Base-by-base conservation (phyloP, 2,329 filamentous ascomycete genomes). In the Chrysoporthe deuterocubensis region DNA sequence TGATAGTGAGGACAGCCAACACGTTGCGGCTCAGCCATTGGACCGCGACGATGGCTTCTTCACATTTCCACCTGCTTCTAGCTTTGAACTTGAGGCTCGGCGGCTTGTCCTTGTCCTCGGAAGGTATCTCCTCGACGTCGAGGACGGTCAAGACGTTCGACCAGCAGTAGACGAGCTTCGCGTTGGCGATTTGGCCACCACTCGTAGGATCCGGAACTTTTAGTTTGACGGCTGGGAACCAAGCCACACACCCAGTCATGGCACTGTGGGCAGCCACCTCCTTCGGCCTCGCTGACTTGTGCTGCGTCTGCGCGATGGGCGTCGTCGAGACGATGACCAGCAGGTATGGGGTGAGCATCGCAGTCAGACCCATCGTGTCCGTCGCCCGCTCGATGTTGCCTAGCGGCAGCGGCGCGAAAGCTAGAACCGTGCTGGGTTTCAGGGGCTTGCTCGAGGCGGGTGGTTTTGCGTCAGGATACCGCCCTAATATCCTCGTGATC, bases 1-100 rank as follows among this genome's bases (percentile, higher is more conserved):
- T 97, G 71, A 98, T 95, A 2, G 96, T 99, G 67, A 99, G 82
- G 42, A 98, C 90, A 1, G 92, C 92, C 64, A 99, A 82, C 0
- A 99, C 95, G 2, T 96, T 98, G 70, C 94, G 90, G 74, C 93
- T 97, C 32, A 99, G 84, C 96, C 96, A 99, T 76, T 99, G 96
- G 3, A 98, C 92, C 1, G 94, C 94, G 68, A 97, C 96, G 71
- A 99, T 97, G 4, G 96, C 90, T 80, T 99, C 96, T 70, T 97
- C 93, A 56, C 94, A 93, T 78, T 92, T 93, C 93, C 95, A 99
- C 70, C 94, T 86, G 78, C 91, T 97, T 67, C 94, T 89, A 3
- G 93, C 87, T 74, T 87, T 89, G 79, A 99, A 99, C 57, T 87
- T 88, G 32, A 98, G 86, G 59, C 85, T 89, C 1, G 93, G 87